Conservation (phyloP, 768 basidiomycete genomes). For the Boletus barrowsii region DNA sequence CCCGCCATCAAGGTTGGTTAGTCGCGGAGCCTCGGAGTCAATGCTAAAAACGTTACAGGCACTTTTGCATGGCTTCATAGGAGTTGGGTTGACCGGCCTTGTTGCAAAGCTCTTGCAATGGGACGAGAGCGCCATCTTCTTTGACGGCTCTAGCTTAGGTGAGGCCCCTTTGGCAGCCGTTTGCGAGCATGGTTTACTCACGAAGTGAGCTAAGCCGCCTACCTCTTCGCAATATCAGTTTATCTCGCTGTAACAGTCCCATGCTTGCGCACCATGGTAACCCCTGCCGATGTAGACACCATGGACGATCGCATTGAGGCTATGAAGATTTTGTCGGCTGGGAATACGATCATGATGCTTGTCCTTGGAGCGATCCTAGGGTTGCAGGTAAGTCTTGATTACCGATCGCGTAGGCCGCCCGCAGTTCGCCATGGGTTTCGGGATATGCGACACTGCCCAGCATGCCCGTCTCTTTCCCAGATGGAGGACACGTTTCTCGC, state of each 20-base stretch:
- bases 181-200: constrained; percentile 7
- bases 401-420: neutral
- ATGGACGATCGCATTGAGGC: constrained; percentile 70
- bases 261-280: constrained; percentile 69
- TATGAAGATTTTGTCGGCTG: constrained; percentile 78
- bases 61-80: constrained; percentile 81
- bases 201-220: constrained; percentile 50
- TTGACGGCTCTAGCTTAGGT: constrained; percentile 90
- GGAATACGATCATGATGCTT: constrained; percentile 78
- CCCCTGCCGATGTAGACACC: constrained; percentile 55
- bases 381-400: constrained; percentile 59
- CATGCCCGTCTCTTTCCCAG: constrained; percentile 7
- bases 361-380: constrained; percentile 61
- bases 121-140: constrained; percentile 93
- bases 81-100: constrained; percentile 70
- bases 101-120: constrained; percentile 79
- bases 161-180: constrained; percentile 19
- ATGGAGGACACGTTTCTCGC: neutral
- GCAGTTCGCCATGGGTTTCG: neutral
- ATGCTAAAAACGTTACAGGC: constrained; percentile 46
- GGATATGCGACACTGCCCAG: constrained; percentile 4
- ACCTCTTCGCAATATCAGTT: constrained; percentile 71
- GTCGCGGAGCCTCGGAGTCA: neutral
- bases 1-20: constrained; percentile 82
- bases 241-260: constrained; percentile 85